Evolutionary conservation across 371 early-diverging fungal species (phyloP).

Genomic region (Apophysomyces ossiformis): DNA sequence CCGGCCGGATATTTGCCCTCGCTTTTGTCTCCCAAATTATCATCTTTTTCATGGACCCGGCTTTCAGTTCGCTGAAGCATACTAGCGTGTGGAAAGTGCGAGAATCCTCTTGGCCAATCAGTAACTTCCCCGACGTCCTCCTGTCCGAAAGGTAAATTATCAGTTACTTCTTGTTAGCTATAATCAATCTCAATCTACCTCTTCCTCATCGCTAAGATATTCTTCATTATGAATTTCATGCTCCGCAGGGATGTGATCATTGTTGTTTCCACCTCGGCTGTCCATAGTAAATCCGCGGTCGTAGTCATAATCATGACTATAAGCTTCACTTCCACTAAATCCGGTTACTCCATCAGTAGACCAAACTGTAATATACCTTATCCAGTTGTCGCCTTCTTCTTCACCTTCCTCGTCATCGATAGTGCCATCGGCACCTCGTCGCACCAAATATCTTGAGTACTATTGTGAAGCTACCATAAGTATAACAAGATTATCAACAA

Average conservation of each 20-base stretch:
- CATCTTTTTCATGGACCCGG: conserved; percentile 32
- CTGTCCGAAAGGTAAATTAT: not conserved
- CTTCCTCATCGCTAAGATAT: conserved; percentile 25
- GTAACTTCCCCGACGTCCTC: conserved; percentile 14
- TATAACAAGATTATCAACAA: not conserved
- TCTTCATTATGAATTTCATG: conserved; percentile 16
- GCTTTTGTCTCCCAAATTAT: conserved; percentile 39
- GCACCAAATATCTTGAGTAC: conserved; percentile 35
- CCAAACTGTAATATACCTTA: conserved; percentile 20
- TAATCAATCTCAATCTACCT: conserved; percentile 16
- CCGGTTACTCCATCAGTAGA: not conserved
- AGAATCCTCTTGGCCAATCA: conserved; percentile 40
- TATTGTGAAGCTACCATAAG: not conserved
- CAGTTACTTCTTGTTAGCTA: not conserved
- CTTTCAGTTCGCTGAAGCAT: conserved; percentile 34
- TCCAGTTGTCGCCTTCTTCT: conserved; percentile 30
- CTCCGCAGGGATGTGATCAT: conserved; percentile 1
- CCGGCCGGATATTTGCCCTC: conserved; percentile 45
- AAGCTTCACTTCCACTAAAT: conserved; percentile 31
- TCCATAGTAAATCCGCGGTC: conserved; percentile 20
- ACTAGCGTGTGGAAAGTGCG: conserved; percentile 48
- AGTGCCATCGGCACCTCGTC: conserved; percentile 31
- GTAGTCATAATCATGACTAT: conserved; percentile 26
- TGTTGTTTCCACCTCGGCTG: conserved; percentile 15
- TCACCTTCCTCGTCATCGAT: conserved; percentile 43